phyloP scores from a whole-genome alignment of 495 filamentous ascomycete species.

The Penicillium psychrofluorescens region DNA sequence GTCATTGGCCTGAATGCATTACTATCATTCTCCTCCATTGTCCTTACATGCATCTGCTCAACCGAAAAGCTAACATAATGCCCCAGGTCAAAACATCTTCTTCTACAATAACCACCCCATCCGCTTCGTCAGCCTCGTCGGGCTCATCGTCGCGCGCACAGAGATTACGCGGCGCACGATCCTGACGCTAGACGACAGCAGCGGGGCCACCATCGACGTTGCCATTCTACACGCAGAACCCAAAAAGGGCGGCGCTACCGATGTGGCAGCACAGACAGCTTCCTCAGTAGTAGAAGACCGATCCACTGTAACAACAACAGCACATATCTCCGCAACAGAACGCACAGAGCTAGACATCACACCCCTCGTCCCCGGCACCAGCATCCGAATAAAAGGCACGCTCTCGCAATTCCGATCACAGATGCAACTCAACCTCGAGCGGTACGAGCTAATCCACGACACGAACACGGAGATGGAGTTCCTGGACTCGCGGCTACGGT shows the following conservation, averaged over 20 bases:
- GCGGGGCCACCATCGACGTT: slow-evolving; percentile 66
- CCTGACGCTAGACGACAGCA: slow-evolving; percentile 79
- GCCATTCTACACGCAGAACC: slow-evolving; percentile 19
- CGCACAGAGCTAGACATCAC: slow-evolving; percentile 30
- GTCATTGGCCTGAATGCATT: no score
- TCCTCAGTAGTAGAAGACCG: slow-evolving; percentile 1
- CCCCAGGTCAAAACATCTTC: slow-evolving; percentile 61
- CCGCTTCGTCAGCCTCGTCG: slow-evolving; percentile 72
- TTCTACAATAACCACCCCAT: slow-evolving; percentile 87
- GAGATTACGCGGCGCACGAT: slow-evolving; percentile 51
- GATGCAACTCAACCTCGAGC: slow-evolving; percentile 64
- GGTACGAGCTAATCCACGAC: slow-evolving; percentile 47
- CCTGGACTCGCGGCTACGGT: slow-evolving; percentile 60
- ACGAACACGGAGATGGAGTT: slow-evolving; percentile 73
- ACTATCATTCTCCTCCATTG: no score
- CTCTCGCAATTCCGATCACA: slow-evolving; percentile 53
- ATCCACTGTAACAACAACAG: slow-evolving; percentile 4
- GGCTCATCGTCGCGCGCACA: slow-evolving; percentile 68
- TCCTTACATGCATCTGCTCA: no score
- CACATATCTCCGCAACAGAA: slow-evolving; percentile 23
- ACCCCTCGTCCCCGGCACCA: slow-evolving; percentile 53
- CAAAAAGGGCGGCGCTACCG: neutral
- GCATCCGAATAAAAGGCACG: slow-evolving; percentile 73
- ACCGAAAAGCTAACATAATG: neutral
- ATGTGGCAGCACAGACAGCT: slow-evolving; percentile 6